These are phyloP conservation scores for Russula compacta DNA, from an alignment of 768 basidiomycete genomes.

Conservation along the genomic window DNA sequence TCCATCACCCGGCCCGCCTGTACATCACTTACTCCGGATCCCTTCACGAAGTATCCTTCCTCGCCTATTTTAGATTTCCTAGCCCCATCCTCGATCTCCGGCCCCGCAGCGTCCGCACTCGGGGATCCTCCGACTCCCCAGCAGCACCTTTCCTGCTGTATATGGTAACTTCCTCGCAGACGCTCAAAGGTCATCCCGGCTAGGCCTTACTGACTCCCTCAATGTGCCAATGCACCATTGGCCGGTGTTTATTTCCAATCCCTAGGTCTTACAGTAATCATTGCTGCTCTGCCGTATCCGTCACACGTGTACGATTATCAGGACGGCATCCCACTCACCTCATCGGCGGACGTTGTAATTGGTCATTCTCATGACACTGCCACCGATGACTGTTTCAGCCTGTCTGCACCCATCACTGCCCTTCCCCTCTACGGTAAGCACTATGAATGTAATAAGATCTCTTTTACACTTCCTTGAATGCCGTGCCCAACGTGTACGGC, in stretches of 20 bases:
- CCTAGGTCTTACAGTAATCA: not conserved
- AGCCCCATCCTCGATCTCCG: not conserved
- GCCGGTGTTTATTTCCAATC: not conserved
- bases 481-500: not conserved
- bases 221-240: not conserved
- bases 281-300: not conserved
- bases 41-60: not conserved
- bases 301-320: not conserved
- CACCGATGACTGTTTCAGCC: not conserved
- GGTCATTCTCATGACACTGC: not conserved
- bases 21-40: not conserved
- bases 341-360: not conserved
- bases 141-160: not conserved
- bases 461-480: not conserved
- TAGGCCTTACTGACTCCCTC: not conserved
- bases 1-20: too few species aligned
- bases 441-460: not conserved
- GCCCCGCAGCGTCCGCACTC: not conserved
- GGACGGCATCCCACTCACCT: not conserved
- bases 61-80: not conserved
- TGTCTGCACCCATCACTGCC: not conserved
- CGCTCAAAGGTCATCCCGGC: not conserved
- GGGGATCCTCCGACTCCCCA: not conserved
- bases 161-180: not conserved
- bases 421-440: not conserved